Conservation (phyloP, 208 protist species). For the Crithidia sp. region DNA sequence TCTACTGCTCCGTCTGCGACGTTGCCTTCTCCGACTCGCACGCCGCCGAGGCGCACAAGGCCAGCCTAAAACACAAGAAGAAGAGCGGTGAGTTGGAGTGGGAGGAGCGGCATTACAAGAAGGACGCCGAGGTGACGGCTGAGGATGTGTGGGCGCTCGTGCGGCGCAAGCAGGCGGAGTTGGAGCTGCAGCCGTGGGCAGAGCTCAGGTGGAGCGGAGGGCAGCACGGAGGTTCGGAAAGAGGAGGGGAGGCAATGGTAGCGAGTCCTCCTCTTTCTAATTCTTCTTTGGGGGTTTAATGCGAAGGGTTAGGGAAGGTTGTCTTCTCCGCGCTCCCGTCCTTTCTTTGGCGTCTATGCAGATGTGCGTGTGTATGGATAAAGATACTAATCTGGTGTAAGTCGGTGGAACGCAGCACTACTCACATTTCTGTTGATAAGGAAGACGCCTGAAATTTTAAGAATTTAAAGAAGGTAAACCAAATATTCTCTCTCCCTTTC, state of each 20-base stretch:
- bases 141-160: conserved; percentile 79
- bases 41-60: conserved; percentile 60
- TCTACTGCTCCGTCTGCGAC: conserved; percentile 74
- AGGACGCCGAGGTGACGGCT: conserved; percentile 66
- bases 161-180: conserved; percentile 59
- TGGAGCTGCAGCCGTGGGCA: conserved; percentile 53
- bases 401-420: too few species aligned
- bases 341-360: not conserved
- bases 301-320: too few species aligned
- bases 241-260: too few species aligned
- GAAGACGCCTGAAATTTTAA: too few species aligned
- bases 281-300: too few species aligned
- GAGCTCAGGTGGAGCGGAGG: conserved; percentile 33
- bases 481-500: too few species aligned
- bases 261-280: too few species aligned
- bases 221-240: too few species aligned
- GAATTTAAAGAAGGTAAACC: too few species aligned
- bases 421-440: too few species aligned
- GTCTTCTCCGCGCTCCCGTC: not conserved
- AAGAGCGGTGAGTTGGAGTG: conserved; percentile 67
- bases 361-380: too few species aligned
- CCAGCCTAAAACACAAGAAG: conserved; percentile 70
- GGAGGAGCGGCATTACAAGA: conserved; percentile 66
- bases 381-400: too few species aligned
- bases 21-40: conserved; percentile 67